phyloP scores from a whole-genome alignment of 139 green algal genomes.

The Chlorella sp. region DNA sequence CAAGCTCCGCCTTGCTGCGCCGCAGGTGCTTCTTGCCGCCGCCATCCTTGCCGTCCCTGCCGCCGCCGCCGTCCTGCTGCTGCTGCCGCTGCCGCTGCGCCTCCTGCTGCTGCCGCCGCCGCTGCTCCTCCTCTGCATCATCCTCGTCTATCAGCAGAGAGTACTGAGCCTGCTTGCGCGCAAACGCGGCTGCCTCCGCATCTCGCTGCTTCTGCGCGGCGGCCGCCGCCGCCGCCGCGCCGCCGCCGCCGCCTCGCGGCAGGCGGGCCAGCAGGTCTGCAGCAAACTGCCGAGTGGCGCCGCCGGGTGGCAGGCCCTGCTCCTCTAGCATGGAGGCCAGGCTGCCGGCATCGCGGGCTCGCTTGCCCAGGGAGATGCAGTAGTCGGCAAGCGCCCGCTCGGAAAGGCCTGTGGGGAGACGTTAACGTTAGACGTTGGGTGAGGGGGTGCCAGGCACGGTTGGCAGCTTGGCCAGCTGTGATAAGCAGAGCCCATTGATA shows the following conservation, averaged over 20 bases:
- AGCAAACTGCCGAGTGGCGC: conserved; percentile 66
- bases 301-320: conserved; percentile 63
- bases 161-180: conserved; percentile 63
- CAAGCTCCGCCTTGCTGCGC: conserved; percentile 35
- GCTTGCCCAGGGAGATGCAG: conserved; percentile 59
- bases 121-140: conserved; percentile 40
- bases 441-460: too few relatives aligned
- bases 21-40: conserved; percentile 22
- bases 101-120: conserved; percentile 26
- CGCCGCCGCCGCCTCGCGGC: conserved; percentile 32
- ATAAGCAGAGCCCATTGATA: too few relatives aligned
- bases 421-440: too few relatives aligned
- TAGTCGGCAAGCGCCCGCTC: conserved; percentile 59
- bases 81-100: conserved; percentile 47
- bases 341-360: conserved; percentile 42
- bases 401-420: conserved; percentile 55
- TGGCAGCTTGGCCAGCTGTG: too few relatives aligned
- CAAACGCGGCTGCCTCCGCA: conserved; percentile 51
- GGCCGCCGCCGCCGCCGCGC: not conserved
- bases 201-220: conserved; percentile 41
- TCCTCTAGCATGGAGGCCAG: conserved; percentile 35
- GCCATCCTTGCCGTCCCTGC: conserved; percentile 1
- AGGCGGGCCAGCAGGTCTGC: conserved; percentile 62
- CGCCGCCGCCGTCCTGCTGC: conserved; percentile 50
- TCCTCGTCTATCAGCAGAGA: conserved; percentile 65